Evolutionary conservation across 2,329 filamentous ascomycete genomes (phyloP), one percentile per base, ranked within the genome.

Genomic region (Colletotrichum camelliae): DNA sequence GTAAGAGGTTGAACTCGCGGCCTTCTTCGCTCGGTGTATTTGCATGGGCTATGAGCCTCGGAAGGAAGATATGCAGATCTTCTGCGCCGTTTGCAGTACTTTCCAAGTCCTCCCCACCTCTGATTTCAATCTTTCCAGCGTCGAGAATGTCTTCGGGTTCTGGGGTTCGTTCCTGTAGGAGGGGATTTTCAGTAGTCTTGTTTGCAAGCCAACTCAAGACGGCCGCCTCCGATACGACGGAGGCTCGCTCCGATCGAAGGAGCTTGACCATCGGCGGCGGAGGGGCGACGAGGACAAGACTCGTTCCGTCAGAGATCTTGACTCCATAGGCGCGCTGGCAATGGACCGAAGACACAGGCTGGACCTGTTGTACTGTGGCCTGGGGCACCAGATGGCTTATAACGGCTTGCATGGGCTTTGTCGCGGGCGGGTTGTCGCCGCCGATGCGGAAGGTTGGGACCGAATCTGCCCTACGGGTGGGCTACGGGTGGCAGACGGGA

Each of bases 171-270:
- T 76, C 67, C 48, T 68, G 75, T 37, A 66, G 64, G 48, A 64
- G 67, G 27, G 58, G 67, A 27, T 71, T 66, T 52, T 66, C 62
- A 21, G 52, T 24, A 16, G 29, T 60, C 37, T 70, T 67, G 68
- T 80, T 77, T 48, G 83, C 81, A 24, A 90, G 81, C 88, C 88
- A 91, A 69, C 80, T 82, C 48, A 90, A 78, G 3, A 89, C 78
- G 10, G 83, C 80, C 12, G 86, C 86, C 77, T 91, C 89, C 27
- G 88, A 86, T 29, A 82, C 80, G 65, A 88, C 81, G 57, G 86
- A 84, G 43, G 81, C 84, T 64, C 85, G 85, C 79, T 91, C 89
- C 65, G 82, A 87, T 35, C 89, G 86, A 37, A 91, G 82, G 33
- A 89, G 81, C 70, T 86, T 85, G 66, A 86, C 80, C 74, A 85